A percentile compares a stretch with the other conserved stretches of the same genome.
Conservation (phyloP, 2,329 filamentous ascomycete species). For the Verticillium albo-atrum region DNA sequence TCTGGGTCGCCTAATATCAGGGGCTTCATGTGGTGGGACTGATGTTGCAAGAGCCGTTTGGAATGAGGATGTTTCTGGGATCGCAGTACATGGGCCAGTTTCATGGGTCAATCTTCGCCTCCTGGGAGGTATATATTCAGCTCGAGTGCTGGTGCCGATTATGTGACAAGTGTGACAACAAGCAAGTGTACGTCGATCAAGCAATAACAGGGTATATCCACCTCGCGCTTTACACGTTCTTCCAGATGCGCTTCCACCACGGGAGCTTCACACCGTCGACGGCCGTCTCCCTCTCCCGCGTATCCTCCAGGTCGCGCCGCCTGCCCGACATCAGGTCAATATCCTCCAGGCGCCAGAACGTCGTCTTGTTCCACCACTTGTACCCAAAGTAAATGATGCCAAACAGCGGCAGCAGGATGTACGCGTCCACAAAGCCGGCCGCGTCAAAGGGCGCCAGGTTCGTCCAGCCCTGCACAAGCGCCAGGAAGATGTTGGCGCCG, state of each 20-base stretch:
- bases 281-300: slow-evolving; percentile 23
- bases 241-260: slow-evolving; percentile 39
- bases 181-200: not conserved
- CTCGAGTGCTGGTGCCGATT: too few species aligned
- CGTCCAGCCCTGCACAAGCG: slow-evolving; percentile 58
- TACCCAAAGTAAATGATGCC: slow-evolving; percentile 50
- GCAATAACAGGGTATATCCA: not conserved
- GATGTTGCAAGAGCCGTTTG: too few species aligned
- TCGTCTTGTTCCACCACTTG: slow-evolving; percentile 51
- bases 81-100: too few species aligned
- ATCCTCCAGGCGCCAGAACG: slow-evolving; percentile 42
- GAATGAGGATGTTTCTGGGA: too few species aligned
- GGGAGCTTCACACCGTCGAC: slow-evolving; percentile 15
- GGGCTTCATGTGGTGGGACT: too few species aligned
- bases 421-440: slow-evolving; percentile 58
- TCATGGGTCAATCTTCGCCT: too few species aligned
- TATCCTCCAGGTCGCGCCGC: slow-evolving; percentile 49
- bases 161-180: not conserved
- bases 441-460: slow-evolving; percentile 53
- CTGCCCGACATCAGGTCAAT: slow-evolving; percentile 54
- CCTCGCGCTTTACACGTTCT: slow-evolving; percentile 14
- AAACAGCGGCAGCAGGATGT: slow-evolving; percentile 58
- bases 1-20: not conserved
- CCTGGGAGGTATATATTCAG: too few species aligned
- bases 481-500: slow-evolving; percentile 52